Base-by-base conservation (phyloP, 176 grass and related monocot species). In the Cenchrus americanus region DNA sequence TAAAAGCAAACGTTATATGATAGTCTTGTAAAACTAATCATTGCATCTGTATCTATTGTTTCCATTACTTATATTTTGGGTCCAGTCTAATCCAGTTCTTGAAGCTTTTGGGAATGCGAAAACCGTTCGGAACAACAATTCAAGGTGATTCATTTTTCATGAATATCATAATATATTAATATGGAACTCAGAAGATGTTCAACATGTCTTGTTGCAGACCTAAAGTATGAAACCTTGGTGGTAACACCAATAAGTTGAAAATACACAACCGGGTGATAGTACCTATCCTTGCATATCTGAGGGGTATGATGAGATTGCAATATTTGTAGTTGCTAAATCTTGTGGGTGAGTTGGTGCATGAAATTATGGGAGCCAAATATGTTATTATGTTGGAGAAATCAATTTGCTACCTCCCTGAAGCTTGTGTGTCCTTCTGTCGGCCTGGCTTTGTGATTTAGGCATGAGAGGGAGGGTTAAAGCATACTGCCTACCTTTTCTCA, bases 21-120 rank as follows among this genome's bases (percentile, higher is more conserved):
- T 58, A 65, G 43, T 58, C 50, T 80, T 61, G 8, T 19, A 17
- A 84, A 71, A 46, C 40, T 62, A n/a, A 40, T 5, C 54, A 83
- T 79, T 89, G 65, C 17, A 83, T 61, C 71, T 76, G 22, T 32
- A 49, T 53, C 42, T 80, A 77, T 22, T 76, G 26, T 51, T 80
- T 62, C 12, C 58, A 19, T 23, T 70, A 61, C 75, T 94, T 59
- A 53, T 76, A 13, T 79, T 73, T 63, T 78, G n/a, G 34, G 71
- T 86, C 42, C 83, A 95, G 96, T 99, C 96, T 58, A 99, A 99
- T 66, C 96, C 96, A 80, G 93, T 99, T 69, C 96, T 99, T 83
- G 96, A 99, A 99, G 96, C 96, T 78, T 99, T 99, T 94, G 96
- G 96, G 71, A 99, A 99, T 94, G 91, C 96, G 0, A 99, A 99